Evolutionary conservation across 495 filamentous ascomycete species (phyloP).

Genomic region (Aspergillus carlsbadensis): DNA sequence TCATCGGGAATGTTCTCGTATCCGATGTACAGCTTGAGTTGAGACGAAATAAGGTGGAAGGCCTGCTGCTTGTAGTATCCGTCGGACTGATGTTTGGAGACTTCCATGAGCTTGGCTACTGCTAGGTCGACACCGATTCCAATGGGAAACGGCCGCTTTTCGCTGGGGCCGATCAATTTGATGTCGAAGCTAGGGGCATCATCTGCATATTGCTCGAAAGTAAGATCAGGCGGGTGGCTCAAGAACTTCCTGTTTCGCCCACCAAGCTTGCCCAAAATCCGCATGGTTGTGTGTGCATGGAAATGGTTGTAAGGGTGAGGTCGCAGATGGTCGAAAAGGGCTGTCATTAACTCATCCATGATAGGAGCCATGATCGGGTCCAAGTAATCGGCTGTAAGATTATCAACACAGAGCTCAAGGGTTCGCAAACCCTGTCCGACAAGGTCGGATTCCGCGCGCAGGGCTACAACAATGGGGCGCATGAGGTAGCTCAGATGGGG

Average conservation of each 20-base stretch:
- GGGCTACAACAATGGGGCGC: slow-evolving; percentile 91
- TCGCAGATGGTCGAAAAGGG: slow-evolving; percentile 89
- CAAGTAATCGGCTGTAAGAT: slow-evolving; percentile 94
- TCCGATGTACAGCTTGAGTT: slow-evolving; percentile 87
- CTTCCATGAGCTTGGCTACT: slow-evolving; percentile 79
- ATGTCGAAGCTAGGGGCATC: slow-evolving; percentile 84
- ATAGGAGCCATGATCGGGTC: slow-evolving; percentile 99
- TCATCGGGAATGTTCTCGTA: slow-evolving; percentile 87
- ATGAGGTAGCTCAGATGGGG: slow-evolving; percentile 98
- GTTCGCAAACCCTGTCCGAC: slow-evolving; percentile 93
- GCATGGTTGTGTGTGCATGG: slow-evolving; percentile 94
- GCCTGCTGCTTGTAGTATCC: slow-evolving; percentile 91
- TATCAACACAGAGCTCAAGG: slow-evolving; percentile 95
- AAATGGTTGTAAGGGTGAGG: slow-evolving; percentile 95
- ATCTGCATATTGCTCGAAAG: slow-evolving; percentile 81
- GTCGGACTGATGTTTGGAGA: slow-evolving; percentile 64
- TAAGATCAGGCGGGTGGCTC: slow-evolving; percentile 77
- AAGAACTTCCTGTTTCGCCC: slow-evolving; percentile 94
- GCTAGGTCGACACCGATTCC: slow-evolving; percentile 85
- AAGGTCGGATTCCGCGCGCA: slow-evolving; percentile 87
- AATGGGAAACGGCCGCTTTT: slow-evolving; percentile 82
- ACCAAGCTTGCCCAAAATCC: slow-evolving; percentile 96
- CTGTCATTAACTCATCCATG: slow-evolving; percentile 97
- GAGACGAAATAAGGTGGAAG: slow-evolving; percentile 76
- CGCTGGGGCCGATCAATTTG: slow-evolving; percentile 80